Evolutionary conservation across 371 early-diverging fungal genomes (phyloP), one percentile per base, ranked within the genome.

Genomic region (Fennellomyces sp.): DNA sequence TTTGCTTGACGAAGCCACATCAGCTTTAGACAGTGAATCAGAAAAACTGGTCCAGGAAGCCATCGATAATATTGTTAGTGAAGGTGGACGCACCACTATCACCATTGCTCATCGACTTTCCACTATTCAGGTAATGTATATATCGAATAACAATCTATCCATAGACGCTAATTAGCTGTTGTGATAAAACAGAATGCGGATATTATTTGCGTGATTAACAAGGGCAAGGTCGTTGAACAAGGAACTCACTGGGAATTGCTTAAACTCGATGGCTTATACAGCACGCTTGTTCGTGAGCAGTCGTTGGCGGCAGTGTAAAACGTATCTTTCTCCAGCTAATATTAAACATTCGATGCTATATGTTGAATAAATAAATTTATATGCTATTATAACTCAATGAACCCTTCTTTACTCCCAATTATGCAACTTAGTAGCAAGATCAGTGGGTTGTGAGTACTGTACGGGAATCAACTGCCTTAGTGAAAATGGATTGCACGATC

Each of bases 1-100:
- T 48, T 73, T 98, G 25, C 75, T 98, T 41, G 99, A 99, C 66
- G 99, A 99, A 67, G 96, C 98, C 0, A 98, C 99, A 3, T 89
- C 91, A 2, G 95, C 96, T 0, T 64, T 97, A 49, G 96, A 97
- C 70, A 85, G 89, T 17, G 87, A 91, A 63, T 87, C 89, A 26
- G 99, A 99, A 72, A 85, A 84, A 61, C 68, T 92, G 17, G 93
- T 98, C 4, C 94, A 97, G 64, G 84, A 81, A 47, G 96, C 94
- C 2, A 72, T 97, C 30, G 91, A 92, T 64, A 73, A 65, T 29
- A 91, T 94, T 1, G 66, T 85, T 5, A 13, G 39, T 10, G 88
- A 67, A 35, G 68, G 68, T 23, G 60, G 88, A 35, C 75, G 87
- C 13, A 87, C 80, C 23, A 88, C 91, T 15, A 74, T 91, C 21